phyloP scores from a whole-genome alignment of 2,329 filamentous ascomycete genomes.

The Ciborinia camelliae region DNA sequence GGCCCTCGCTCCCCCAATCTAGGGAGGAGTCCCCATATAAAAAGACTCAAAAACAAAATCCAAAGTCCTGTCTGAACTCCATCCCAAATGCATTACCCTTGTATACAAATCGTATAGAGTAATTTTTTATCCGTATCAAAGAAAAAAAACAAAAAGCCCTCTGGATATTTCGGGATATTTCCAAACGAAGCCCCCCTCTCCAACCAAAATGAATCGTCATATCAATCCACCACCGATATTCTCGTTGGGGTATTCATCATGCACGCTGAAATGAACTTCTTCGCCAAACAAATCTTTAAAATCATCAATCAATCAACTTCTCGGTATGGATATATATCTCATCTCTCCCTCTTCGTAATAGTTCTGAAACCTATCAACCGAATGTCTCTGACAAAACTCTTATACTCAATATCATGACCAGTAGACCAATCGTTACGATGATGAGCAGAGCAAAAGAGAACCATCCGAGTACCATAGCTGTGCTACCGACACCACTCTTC shows the following conservation, averaged over 20 bases:
- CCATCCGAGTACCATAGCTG: constrained; percentile 96
- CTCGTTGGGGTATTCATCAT: constrained; percentile 12
- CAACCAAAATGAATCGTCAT: constrained; percentile 2
- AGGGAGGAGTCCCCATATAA: background rate
- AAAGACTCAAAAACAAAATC: constrained; percentile 1
- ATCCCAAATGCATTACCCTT: constrained; percentile 14
- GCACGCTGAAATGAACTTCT: constrained; percentile 17
- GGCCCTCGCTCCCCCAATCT: background rate
- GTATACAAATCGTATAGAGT: constrained; percentile 15
- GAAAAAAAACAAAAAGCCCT: background rate
- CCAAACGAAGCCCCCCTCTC: background rate
- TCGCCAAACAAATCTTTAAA: constrained; percentile 14
- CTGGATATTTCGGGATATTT: constrained; percentile 6
- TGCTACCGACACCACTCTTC: constrained; percentile 82
- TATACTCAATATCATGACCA: constrained; percentile 97
- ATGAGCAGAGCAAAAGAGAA: constrained; percentile 93
- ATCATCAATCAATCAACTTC: constrained; percentile 12
- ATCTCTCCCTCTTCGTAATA: background rate
- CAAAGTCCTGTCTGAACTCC: constrained; percentile 10
- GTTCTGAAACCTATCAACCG: constrained; percentile 24
- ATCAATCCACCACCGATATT: constrained; percentile 15
- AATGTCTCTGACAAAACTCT: constrained; percentile 63
- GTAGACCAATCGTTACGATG: constrained; percentile 87
- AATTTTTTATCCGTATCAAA: constrained; percentile 13
- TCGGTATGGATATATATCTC: constrained; percentile 10